A percentile compares a stretch with the other conserved stretches of the same genome.
Conservation (phyloP, 345 rosid species). For the Gossypium mustelinum region DNA sequence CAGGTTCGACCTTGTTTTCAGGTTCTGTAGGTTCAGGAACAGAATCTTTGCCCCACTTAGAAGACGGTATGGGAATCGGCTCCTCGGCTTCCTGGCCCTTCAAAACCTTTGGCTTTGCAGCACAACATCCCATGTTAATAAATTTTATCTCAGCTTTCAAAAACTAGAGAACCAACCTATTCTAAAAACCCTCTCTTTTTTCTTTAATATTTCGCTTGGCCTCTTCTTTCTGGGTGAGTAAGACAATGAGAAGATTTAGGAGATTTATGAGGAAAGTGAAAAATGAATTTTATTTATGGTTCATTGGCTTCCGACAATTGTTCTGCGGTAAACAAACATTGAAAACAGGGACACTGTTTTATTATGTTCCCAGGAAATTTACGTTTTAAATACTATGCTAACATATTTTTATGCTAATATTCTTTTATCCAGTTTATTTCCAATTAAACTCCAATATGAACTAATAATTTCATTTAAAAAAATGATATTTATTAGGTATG, state of each 20-base stretch:
- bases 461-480: no score
- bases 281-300: not conserved
- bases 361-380: no score
- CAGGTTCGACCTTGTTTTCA: constrained; percentile 23
- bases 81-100: constrained; percentile 25
- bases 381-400: no score
- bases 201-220: not conserved
- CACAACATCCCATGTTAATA: constrained; percentile 45
- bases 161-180: not conserved
- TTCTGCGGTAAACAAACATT: constrained; percentile 20
- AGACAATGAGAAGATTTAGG: constrained; percentile 20
- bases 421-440: no score
- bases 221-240: not conserved
- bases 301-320: constrained; percentile 20
- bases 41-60: constrained; percentile 19
- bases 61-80: constrained; percentile 19
- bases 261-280: constrained; percentile 16
- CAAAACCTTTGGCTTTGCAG: constrained; percentile 42
- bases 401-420: no score
- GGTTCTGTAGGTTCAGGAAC: constrained; percentile 12
- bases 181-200: not conserved
- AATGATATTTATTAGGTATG: no score
- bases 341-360: not conserved
- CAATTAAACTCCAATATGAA: no score
- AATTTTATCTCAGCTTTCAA: not conserved